Conservation (phyloP, 225 moss, liverwort and hornwort species). For the Rhytidiadelphus loreus region DNA sequence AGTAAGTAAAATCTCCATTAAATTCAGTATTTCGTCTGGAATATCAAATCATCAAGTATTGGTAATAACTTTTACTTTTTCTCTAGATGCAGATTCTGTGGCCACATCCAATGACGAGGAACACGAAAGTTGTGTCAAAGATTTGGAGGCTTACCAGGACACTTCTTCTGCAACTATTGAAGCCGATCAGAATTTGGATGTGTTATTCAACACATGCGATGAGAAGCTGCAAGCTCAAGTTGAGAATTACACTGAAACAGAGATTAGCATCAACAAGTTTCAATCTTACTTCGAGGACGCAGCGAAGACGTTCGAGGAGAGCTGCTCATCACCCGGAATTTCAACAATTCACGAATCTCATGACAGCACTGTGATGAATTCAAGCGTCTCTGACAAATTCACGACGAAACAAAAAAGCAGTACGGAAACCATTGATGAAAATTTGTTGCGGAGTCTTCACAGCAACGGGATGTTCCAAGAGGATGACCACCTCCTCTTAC, state of each 20-base stretch:
- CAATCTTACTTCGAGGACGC: not conserved
- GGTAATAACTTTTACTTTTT: not conserved
- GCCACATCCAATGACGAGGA: not conserved
- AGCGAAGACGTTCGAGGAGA: not conserved
- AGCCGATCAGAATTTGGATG: not conserved
- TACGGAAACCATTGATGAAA: not conserved
- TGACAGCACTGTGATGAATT: not conserved
- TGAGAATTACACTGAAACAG: not conserved
- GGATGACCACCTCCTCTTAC: conserved; percentile 6
- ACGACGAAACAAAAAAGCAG: not conserved
- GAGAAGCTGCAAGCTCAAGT: not conserved
- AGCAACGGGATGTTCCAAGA: conserved; percentile 2
- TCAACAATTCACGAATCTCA: not conserved
- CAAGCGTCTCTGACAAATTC: not conserved
- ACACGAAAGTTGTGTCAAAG: not conserved
- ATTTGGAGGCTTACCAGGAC: not conserved
- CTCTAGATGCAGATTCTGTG: not conserved
- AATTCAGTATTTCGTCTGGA: not conserved
- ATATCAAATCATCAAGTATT: not conserved
- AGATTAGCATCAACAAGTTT: not conserved
- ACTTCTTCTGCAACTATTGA: not conserved
- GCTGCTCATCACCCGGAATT: not conserved
- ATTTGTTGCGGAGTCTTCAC: not conserved
- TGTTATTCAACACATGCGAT: not conserved
- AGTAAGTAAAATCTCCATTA: not conserved